Conservation (phyloP, 2,329 filamentous ascomycete genomes). For the Paraphoma chrysanthemicola region DNA sequence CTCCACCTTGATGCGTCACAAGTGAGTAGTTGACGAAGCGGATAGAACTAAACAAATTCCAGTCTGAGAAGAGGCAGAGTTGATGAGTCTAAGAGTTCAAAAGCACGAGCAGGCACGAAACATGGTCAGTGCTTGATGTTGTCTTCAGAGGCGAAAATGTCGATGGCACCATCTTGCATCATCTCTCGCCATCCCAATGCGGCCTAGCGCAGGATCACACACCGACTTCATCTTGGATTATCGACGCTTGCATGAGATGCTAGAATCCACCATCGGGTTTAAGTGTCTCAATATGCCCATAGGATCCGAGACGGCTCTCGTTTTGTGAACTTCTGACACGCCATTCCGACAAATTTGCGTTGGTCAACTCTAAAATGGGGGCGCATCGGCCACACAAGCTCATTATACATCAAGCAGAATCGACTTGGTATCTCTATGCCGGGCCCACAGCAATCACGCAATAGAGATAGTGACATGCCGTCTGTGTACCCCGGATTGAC, state of each 20-base stretch:
- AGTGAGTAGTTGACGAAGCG: too few species aligned
- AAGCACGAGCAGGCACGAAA: not conserved
- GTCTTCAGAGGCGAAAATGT: constrained; percentile 9
- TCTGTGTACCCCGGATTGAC: not conserved
- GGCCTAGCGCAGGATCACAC: constrained; percentile 15
- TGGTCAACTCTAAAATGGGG: not conserved
- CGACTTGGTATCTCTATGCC: not conserved
- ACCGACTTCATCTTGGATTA: constrained; percentile 9
- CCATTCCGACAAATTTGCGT: not conserved
- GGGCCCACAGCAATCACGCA: not conserved
- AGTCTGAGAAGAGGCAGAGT: too few species aligned
- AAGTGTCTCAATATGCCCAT: not conserved
- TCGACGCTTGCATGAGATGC: not conserved
- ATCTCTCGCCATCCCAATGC: constrained; percentile 19
- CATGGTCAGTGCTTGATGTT: constrained; percentile 13
- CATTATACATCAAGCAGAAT: not conserved
- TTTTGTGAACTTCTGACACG: too few species aligned
- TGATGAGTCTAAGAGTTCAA: not conserved
- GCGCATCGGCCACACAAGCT: not conserved
- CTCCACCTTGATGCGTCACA: too few species aligned
- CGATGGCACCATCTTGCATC: constrained; percentile 27
- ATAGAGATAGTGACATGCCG: not conserved
- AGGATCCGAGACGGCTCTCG: not conserved
- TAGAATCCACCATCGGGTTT: not conserved
- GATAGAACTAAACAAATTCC: too few species aligned